Conservation (phyloP, 2,329 filamentous ascomycete genomes). For the Cladobotryum protrusum region DNA sequence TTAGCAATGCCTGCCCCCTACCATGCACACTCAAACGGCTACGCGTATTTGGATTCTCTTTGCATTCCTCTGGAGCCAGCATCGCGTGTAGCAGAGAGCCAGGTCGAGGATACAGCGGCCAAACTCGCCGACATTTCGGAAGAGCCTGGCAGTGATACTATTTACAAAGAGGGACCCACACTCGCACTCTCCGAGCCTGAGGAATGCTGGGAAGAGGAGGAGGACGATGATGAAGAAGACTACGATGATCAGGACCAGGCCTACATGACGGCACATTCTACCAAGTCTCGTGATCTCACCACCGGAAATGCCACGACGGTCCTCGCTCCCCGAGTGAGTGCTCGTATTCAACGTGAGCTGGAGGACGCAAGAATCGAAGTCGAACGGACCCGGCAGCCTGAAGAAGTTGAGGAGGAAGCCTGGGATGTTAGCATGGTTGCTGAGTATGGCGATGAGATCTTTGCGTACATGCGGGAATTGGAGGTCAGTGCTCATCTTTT, state of each 20-base stretch:
- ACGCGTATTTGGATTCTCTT: constrained; percentile 24
- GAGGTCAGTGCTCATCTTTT: constrained; percentile 60
- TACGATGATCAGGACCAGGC: constrained; percentile 58
- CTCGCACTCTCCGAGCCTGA: constrained; percentile 42
- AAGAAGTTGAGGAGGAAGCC: constrained; percentile 80
- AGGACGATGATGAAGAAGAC: constrained; percentile 66
- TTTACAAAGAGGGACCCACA: constrained; percentile 19
- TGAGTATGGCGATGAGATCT: constrained; percentile 94
- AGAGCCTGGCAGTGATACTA: constrained; percentile 20
- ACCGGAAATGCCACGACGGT: constrained; percentile 49
- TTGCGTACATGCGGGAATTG: constrained; percentile 80
- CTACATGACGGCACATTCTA: constrained; percentile 70
- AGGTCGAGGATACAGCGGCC: constrained; percentile 19
- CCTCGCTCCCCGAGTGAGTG: constrained; percentile 65
- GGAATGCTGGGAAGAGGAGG: constrained; percentile 71
- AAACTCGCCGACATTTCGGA: constrained; percentile 27
- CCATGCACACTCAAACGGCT: constrained; percentile 15
- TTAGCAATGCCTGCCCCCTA: neutral
- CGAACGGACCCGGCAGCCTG: constrained; percentile 58
- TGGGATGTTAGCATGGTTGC: constrained; percentile 98
- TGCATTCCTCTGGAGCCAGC: constrained; percentile 21
- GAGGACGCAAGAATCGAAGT: constrained; percentile 59
- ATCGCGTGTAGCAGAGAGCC: constrained; percentile 18
- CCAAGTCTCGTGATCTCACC: constrained; percentile 60
- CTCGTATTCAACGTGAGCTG: constrained; percentile 66